A percentile compares a stretch with the other conserved stretches of the same genome.
Conservation (phyloP, 78 protist genomes). For the Chrysochromulina parva region DNA sequence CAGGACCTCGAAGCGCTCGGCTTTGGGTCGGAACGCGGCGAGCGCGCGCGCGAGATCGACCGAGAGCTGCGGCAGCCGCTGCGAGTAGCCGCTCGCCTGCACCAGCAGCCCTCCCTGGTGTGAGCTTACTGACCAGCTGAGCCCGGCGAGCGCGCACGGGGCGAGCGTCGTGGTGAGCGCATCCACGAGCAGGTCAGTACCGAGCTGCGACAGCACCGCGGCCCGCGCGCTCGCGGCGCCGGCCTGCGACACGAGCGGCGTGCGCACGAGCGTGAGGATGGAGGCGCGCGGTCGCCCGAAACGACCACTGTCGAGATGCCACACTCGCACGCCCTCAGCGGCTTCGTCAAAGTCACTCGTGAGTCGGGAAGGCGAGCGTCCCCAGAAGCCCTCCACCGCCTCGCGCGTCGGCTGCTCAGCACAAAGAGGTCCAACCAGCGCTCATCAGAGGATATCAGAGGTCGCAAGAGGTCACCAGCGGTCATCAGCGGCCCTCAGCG, state of each 20-base stretch:
- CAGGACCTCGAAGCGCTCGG: not conserved
- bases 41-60: not conserved
- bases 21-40: not conserved
- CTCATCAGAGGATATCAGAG: too few relatives aligned
- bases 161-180: not conserved
- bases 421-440: too few relatives aligned
- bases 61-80: not conserved
- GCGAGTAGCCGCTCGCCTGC: not conserved
- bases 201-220: not conserved
- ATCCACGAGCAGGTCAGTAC: not conserved
- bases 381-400: too few relatives aligned
- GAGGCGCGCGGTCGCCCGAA: not conserved
- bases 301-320: not conserved
- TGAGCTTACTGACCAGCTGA: not conserved
- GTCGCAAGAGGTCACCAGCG: too few relatives aligned
- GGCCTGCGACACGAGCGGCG: not conserved
- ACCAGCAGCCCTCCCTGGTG: not conserved
- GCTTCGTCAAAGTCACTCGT: too few relatives aligned
- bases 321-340: not conserved
- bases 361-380: too few relatives aligned
- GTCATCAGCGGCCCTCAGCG: too few relatives aligned
- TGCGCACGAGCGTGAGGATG: not conserved
- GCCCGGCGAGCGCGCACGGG: not conserved
- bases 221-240: not conserved
- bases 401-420: too few relatives aligned